Conservation (phyloP, 1,284 basidiomycete genomes). For the Wolfiporia cocos region DNA sequence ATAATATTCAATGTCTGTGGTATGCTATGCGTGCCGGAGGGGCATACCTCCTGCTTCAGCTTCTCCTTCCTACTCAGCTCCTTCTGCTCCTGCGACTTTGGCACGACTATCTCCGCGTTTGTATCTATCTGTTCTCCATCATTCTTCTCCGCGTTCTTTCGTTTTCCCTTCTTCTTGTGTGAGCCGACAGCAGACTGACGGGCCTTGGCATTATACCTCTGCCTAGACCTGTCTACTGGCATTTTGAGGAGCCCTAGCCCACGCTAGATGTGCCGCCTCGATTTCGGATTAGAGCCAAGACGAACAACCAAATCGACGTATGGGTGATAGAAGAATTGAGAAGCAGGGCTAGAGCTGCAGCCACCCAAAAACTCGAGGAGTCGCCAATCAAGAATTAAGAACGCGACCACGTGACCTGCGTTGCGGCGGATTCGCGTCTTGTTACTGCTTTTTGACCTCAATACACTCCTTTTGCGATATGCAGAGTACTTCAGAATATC, state of each 20-base stretch:
- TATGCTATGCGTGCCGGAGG: background rate
- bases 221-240: no score
- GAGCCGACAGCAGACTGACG: slow-evolving; percentile 49
- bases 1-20: background rate
- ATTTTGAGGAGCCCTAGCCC: no score
- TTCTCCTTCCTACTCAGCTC: slow-evolving; percentile 54
- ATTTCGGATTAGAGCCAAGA: no score
- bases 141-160: slow-evolving; percentile 13
- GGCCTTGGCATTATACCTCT: slow-evolving; percentile 47
- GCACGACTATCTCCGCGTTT: slow-evolving; percentile 53
- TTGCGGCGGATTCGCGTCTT: no score
- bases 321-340: background rate
- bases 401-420: no score
- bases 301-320: no score
- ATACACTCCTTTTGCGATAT: no score
- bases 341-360: background rate
- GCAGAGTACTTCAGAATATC: no score
- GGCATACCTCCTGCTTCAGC: slow-evolving; percentile 53
- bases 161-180: slow-evolving; percentile 46
- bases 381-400: no score
- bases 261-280: no score
- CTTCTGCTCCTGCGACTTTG: slow-evolving; percentile 57
- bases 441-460: no score
- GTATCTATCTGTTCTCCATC: slow-evolving; percentile 32
- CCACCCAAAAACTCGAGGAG: no score